These are phyloP conservation scores for Gnomoniopsis sp. DNA, from an alignment of 2,329 filamentous ascomycete genomes.

Conservation along the genomic window DNA sequence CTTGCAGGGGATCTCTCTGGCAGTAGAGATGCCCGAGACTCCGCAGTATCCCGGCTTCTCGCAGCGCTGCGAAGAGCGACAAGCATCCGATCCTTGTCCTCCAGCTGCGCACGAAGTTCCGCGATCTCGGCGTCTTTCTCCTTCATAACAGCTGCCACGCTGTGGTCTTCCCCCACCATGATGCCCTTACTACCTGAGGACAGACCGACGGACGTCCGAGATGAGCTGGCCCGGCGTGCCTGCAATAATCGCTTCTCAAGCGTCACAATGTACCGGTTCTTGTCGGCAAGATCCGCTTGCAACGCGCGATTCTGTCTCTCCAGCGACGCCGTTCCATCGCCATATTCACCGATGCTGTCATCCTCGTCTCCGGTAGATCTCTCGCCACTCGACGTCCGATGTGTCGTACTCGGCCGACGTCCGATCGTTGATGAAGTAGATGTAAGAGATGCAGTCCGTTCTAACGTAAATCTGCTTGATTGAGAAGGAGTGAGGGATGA, in stretches of 20 bases:
- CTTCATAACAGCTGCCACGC: conserved; percentile 66
- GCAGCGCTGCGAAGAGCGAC: conserved; percentile 80
- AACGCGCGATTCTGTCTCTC: conserved; percentile 86
- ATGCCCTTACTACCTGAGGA: conserved; percentile 57
- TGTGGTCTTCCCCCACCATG: conserved; percentile 75
- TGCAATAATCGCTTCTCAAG: conserved; percentile 90
- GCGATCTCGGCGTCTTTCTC: conserved; percentile 94
- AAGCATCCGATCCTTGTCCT: conserved; percentile 95
- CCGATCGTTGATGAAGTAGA: conserved; percentile 61
- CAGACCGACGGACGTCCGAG: conserved; percentile 75
- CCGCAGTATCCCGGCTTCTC: conserved; percentile 76
- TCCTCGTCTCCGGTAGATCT: conserved; percentile 55
- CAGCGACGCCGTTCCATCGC: conserved; percentile 79
- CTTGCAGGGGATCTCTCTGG: conserved; percentile 22
- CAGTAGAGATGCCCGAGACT: conserved; percentile 30
- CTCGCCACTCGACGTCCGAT: conserved; percentile 39
- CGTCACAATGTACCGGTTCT: conserved; percentile 93
- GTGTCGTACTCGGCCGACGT: conserved; percentile 43
- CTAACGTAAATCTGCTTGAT: conserved; percentile 47
- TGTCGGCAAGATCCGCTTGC: conserved; percentile 92
- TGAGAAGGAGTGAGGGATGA: conserved; percentile 63
- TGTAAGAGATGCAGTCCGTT: conserved; percentile 64
- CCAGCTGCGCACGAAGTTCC: conserved; percentile 81
- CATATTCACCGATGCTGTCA: conserved; percentile 75
- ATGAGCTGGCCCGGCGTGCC: conserved; percentile 84